Evolutionary conservation across 2,329 filamentous ascomycete genomes (phyloP).

Genomic region (Scytalidium sp.): DNA sequence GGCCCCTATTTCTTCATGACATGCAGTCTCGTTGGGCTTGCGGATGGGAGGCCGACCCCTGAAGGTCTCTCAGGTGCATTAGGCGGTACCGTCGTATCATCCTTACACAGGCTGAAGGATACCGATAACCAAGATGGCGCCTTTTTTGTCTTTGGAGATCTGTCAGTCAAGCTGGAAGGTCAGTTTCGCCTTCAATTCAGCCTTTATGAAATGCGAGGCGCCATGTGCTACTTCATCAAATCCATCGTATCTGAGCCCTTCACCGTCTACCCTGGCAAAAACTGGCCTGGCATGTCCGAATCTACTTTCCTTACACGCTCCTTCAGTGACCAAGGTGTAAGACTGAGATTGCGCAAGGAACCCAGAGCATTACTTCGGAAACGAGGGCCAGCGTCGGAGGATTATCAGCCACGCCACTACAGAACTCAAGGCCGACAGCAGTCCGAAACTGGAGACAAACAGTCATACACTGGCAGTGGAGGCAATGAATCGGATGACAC

Average conservation of each 20-base stretch:
- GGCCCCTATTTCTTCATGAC: conserved; percentile 49
- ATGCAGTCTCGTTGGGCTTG: conserved; percentile 38
- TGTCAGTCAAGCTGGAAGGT: conserved; percentile 75
- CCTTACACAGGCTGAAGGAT: conserved; percentile 79
- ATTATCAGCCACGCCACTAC: conserved; percentile 28
- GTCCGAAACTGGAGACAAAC: neutral
- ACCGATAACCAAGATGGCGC: conserved; percentile 73
- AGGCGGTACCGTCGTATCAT: conserved; percentile 74
- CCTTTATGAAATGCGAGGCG: conserved; percentile 64
- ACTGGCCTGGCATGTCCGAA: conserved; percentile 76
- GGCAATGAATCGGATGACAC: neutral
- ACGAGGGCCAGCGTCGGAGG: conserved; percentile 27
- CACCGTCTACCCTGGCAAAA: conserved; percentile 61
- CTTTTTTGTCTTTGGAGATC: conserved; percentile 88
- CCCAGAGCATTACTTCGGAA: conserved; percentile 49
- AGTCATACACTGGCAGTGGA: neutral
- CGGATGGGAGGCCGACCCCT: conserved; percentile 38
- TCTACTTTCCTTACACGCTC: conserved; percentile 78
- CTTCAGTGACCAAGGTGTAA: conserved; percentile 85
- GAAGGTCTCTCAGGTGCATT: conserved; percentile 44
- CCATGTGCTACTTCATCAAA: conserved; percentile 18
- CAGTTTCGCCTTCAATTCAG: conserved; percentile 72
- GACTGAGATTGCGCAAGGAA: conserved; percentile 79
- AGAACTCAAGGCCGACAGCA: conserved; percentile 7
- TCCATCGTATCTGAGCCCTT: conserved; percentile 63